phyloP scores from a whole-genome alignment of 768 basidiomycete species.

The Dentipellis sp. region DNA sequence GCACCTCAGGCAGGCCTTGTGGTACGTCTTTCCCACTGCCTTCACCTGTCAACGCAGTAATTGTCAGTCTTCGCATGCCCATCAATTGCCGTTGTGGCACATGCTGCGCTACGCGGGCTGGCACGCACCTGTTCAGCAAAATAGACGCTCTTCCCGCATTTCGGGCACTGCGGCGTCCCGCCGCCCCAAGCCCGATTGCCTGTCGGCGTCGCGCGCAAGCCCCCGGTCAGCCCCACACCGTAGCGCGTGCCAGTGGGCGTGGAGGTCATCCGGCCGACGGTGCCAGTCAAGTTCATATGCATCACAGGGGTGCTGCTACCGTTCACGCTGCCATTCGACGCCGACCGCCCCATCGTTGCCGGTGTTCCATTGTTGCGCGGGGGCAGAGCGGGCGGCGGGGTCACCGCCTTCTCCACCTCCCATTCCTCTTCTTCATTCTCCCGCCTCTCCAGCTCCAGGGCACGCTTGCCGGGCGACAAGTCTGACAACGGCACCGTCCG shows the following conservation, averaged over 20 bases:
- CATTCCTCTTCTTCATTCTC: neutral
- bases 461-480: neutral
- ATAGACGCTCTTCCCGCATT: conserved; percentile 70
- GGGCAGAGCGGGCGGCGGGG: neutral
- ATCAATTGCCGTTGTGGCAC: neutral
- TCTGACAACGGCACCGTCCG: conserved; percentile 39
- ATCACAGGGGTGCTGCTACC: neutral
- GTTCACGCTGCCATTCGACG: neutral
- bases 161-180: conserved; percentile 54
- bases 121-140: conserved; percentile 69
- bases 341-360: conserved; percentile 6
- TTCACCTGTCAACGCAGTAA: conserved; percentile 43
- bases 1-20: conserved; percentile 73
- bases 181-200: conserved; percentile 38
- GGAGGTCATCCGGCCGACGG: conserved; percentile 22
- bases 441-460: neutral
- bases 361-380: neutral
- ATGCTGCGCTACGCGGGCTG: neutral
- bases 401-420: neutral
- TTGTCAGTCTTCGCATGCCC: neutral
- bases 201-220: conserved; percentile 18
- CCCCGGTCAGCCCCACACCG: conserved; percentile 39
- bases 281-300: neutral
- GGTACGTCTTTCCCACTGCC: conserved; percentile 73
- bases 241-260: conserved; percentile 59